Conservation (phyloP, 768 basidiomycete genomes). For the Hydnum rufescens region DNA sequence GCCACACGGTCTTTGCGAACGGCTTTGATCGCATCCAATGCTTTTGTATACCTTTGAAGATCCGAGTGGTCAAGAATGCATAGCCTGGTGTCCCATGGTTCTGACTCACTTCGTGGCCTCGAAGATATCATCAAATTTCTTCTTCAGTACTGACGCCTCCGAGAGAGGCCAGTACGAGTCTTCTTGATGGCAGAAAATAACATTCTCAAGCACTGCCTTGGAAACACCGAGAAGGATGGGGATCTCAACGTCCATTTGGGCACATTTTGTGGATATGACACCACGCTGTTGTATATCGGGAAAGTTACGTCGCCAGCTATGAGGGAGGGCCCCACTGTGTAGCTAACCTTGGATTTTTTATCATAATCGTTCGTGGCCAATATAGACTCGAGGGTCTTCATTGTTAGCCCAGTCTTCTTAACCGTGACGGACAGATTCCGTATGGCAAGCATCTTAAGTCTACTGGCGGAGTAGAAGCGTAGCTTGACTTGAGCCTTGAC, state of each 20-base stretch:
- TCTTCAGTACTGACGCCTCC: slow-evolving; percentile 80
- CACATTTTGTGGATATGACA: slow-evolving; percentile 90
- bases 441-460: slow-evolving; percentile 74
- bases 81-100: no score
- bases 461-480: slow-evolving; percentile 76
- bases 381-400: slow-evolving; percentile 95
- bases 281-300: slow-evolving; percentile 39
- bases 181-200: slow-evolving; percentile 99
- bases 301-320: background rate
- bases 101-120: slow-evolving; percentile 70
- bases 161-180: slow-evolving; percentile 96
- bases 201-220: slow-evolving; percentile 95
- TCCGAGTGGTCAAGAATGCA: background rate
- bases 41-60: slow-evolving; percentile 71
- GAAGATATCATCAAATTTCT: slow-evolving; percentile 99
- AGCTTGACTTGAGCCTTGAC: slow-evolving; percentile 97
- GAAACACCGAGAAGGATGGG: slow-evolving; percentile 87
- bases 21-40: slow-evolving; percentile 75
- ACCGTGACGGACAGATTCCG: slow-evolving; percentile 81
- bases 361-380: slow-evolving; percentile 51
- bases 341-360: slow-evolving; percentile 51
- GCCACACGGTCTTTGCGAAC: slow-evolving; percentile 79
- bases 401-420: slow-evolving; percentile 83
- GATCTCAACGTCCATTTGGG: slow-evolving; percentile 89
- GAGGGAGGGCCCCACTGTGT: background rate